Evolutionary conservation across 192 early-diverging fungal genomes (phyloP).

Genomic region (Radiomyces spectabilis): DNA sequence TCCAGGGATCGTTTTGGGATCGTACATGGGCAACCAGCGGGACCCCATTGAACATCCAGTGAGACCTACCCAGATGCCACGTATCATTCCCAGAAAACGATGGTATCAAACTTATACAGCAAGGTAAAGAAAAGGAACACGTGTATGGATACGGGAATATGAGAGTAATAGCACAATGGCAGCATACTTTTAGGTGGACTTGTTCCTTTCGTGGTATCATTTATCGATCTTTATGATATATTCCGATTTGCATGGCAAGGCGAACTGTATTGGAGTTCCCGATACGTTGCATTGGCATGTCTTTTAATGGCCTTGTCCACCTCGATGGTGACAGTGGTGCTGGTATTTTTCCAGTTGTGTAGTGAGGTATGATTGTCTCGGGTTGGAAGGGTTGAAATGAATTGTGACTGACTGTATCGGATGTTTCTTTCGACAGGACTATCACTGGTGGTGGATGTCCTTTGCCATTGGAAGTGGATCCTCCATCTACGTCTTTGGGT

Average conservation of each 20-base stretch:
- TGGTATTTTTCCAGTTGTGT: constrained; percentile 63
- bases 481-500: constrained; percentile 48
- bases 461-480: constrained; percentile 60
- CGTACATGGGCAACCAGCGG: constrained; percentile 63
- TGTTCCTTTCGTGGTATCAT: constrained; percentile 58
- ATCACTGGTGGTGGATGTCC: constrained; percentile 91
- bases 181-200: constrained; percentile 38
- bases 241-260: constrained; percentile 65
- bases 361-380: too few relatives aligned
- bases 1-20: constrained; percentile 77
- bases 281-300: constrained; percentile 49
- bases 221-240: constrained; percentile 67
- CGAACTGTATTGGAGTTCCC: constrained; percentile 54
- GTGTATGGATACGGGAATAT: too few relatives aligned
- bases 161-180: too few relatives aligned
- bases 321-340: constrained; percentile 59
- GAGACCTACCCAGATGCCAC: constrained; percentile 86
- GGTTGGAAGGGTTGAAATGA: neutral
- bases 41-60: constrained; percentile 66
- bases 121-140: constrained; percentile 21
- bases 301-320: constrained; percentile 45
- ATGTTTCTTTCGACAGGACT: constrained; percentile 40
- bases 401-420: neutral
- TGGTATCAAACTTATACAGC: constrained; percentile 54
- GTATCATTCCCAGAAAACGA: constrained; percentile 79